Conservation (phyloP, 2,329 filamentous ascomycete genomes). For the Hypoxylon sp. region DNA sequence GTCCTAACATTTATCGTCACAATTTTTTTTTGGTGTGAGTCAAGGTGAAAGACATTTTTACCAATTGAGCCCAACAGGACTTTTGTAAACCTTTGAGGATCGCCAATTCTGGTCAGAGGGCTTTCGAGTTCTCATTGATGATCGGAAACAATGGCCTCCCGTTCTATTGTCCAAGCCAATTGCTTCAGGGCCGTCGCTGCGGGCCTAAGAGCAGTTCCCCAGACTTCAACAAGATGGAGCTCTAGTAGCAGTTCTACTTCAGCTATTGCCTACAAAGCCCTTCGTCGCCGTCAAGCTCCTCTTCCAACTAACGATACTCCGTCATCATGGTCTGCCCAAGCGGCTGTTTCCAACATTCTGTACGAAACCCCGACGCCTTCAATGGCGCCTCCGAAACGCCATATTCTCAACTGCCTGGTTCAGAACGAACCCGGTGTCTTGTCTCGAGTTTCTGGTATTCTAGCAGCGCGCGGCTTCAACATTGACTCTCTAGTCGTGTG, state of each 20-base stretch:
- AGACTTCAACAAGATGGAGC: conserved; percentile 52
- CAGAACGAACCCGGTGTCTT: conserved; percentile 99
- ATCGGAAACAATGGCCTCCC: conserved; percentile 54
- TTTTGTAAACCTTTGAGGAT: conserved; percentile 40
- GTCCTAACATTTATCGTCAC: conserved; percentile 27
- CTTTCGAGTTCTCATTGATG: conserved; percentile 48
- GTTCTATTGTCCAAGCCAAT: conserved; percentile 48
- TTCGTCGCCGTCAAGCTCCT: conserved; percentile 90
- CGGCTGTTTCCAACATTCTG: conserved; percentile 97
- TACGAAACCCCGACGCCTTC: conserved; percentile 96
- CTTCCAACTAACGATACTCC: conserved; percentile 83
- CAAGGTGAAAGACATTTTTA: conserved; percentile 28
- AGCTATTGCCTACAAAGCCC: conserved; percentile 95
- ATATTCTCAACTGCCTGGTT: conserved; percentile 97
- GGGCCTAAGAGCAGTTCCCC: conserved; percentile 41
- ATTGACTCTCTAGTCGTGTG: conserved; percentile 98
- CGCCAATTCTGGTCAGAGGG: conserved; percentile 49
- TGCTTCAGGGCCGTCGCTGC: conserved; percentile 49
- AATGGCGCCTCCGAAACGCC: conserved; percentile 86
- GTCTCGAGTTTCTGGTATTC: conserved; percentile 94
- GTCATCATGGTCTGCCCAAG: conserved; percentile 88
- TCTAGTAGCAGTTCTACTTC: conserved; percentile 83
- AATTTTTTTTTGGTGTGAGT: conserved; percentile 33
- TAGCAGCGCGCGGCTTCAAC: conserved; percentile 97
- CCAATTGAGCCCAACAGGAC: conserved; percentile 47